Base-by-base conservation (phyloP, 2,329 filamentous ascomycete species). In the Ascochyta viciae-villosae region DNA sequence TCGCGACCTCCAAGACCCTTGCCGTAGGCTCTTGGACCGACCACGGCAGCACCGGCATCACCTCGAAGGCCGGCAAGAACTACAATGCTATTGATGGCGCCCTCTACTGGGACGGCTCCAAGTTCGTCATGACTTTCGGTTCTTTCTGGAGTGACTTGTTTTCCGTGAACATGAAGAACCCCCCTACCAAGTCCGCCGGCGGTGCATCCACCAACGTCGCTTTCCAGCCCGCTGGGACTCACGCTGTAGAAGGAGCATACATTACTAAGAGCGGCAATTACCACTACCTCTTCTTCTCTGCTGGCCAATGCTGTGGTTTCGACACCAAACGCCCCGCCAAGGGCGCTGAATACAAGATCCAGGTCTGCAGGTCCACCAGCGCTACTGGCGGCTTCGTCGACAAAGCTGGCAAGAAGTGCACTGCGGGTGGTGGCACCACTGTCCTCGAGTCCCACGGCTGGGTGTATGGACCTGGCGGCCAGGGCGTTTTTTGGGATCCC, bases 141-240 rank as follows among this genome's bases (percentile, higher is more conserved):
- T 88, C 85, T 12, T 91, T 89, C 80, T 91, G 87, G 87, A 72
- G 76, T 6, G 83, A 87, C 66, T 80, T 90, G 55, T 88, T 85
- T 75, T 84, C 86, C 66, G 84, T 85, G 1, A 68, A 77, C 33
- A 81, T 89, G 71, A 43, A 58, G 29, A 67, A 68, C 51, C 71
- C 68, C 1, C 76, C 76, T 5, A 67, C 68, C 2, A 72, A 67
- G 34, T 62, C 67, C 3, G 64, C 70, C 0, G 66, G 68, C 1
- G 65, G 72, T 10, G 72, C 81, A 0, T 22, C 65, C 33, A 74
- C 78, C 54, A 80, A 86, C 47, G 74, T 89, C 46, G 80, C 82
- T 2, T 87, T 81, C 71, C 78, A 87, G 40, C 72, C 81, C 0
- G 75, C 72, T 1, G 82, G 81, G 1, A 73, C 72, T 0, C 83